Base-by-base conservation (phyloP, 257 asterid genomes). In the Ilex asprella region DNA sequence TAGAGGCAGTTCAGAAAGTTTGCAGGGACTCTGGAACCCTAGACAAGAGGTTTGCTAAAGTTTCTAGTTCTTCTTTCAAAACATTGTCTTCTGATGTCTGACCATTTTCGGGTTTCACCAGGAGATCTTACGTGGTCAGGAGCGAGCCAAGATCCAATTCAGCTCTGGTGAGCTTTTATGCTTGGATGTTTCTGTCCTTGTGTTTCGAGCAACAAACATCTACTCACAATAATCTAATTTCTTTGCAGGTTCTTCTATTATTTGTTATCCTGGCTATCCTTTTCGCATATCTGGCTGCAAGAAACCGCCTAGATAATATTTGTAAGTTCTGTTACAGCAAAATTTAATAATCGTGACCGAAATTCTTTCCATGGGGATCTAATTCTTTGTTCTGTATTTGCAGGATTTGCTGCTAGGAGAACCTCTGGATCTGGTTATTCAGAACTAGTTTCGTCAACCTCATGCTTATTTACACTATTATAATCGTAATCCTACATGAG, bases 11-110 rank as follows among this genome's bases (percentile, higher is more conserved):
- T 66, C 67, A 89, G 84, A 89, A 78, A 73, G 62, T 74, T 29
- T 89, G 99, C 94, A 85, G 85, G 85, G 97, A 85, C 16, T 89
- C 97, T 12, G 97, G 92, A 76, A 76, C 81, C 59, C 67, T 80
- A 32, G 61, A 39, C 65, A 64, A 66, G 56, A 77, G 86, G 83
- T 80, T 60, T 39, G 77, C 60, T 13, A 32, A 54, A 9, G 39
- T 56, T 51, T 47, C 58, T 16, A 57, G 32, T n/a, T 50, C 30
- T 64, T 43, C 21, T 56, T 16, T 30, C 4, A 39, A 31, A 30
- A 14, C 15, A 44, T 39, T 57, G 15, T 58, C 59, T 51, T 30
- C 41, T 2, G 8, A 35, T 35, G 41, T 35, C 41, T 35, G 7
- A 35, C 69, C 63, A 21, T 31, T 15, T 39, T 16, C 62, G 55